Evolutionary conservation across 352 stramenopile species (phyloP), one percentile per base, ranked within the genome.

Genomic region (Phytophthora cactorum): DNA sequence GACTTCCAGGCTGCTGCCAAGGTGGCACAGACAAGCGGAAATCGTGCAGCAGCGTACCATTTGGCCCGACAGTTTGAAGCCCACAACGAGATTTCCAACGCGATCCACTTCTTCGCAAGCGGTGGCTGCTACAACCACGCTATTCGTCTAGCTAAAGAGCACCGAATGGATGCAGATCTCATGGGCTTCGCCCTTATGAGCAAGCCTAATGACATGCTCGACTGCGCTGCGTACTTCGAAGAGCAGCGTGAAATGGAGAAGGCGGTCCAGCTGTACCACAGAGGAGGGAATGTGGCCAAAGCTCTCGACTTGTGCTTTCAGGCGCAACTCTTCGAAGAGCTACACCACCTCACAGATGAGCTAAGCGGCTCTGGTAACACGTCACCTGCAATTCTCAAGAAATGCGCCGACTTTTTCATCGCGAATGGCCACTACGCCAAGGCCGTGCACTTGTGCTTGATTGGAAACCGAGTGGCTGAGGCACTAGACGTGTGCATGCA

Each of bases 221-320:
- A 97, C 31, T 97, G 89, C 52, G 94, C 94, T 5, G 64, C 78
- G 31, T 98, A 98, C 70, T 98, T 98, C 62, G 93, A 98, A 66
- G 59, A 75, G 9, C 95, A 97, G 27, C 82, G 87, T n/a, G 90
- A 97, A 53, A 89, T 96, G 72, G 93, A 98, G 54, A 98, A 98
- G 55, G 96, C 96, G 0, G 93, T 98, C 38, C 86, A 97, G 58
- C 81, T 99, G 0, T 98, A 97, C 65, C 82, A 98, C 52, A 98
- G 97, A 68, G 93, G 90, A 39, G 95, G 95, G 6, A 87, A 98
- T 50, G 81, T 97, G 28, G 70, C 86, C 15, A 92, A 94, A 41
- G 96, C 96, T n/a, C 72, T 99, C 1, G 88, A 98, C 14, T 63
- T 99, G 50, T 99, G 96, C 76, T 98, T 99, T 59, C 74, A 89